Percentiles rank a stretch among this genome's conserved stretches.
Conservation (phyloP, 2,329 filamentous ascomycete genomes). For the Verticillium nubilum region DNA sequence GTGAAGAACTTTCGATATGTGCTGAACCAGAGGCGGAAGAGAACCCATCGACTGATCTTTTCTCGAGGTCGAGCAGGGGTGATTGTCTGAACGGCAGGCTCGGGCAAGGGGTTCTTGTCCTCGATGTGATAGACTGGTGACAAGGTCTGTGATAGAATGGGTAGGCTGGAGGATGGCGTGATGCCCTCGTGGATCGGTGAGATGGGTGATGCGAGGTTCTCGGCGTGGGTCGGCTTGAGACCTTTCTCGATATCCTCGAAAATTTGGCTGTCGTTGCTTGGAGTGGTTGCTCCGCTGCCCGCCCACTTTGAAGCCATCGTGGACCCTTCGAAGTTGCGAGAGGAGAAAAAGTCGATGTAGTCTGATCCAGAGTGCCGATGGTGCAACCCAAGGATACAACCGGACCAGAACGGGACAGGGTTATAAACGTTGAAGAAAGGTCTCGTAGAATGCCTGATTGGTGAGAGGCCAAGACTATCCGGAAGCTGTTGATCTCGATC, state of each 20-base stretch:
- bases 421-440: background rate
- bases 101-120: slow-evolving; percentile 1
- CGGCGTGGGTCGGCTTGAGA: slow-evolving; percentile 20
- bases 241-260: slow-evolving; percentile 29
- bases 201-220: slow-evolving; percentile 14
- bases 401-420: background rate
- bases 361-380: background rate
- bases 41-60: slow-evolving; percentile 24
- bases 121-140: background rate
- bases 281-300: slow-evolving; percentile 2
- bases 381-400: background rate
- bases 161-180: slow-evolving; percentile 20
- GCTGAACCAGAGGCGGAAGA: slow-evolving; percentile 32
- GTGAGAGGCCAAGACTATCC: background rate
- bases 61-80: slow-evolving; percentile 9
- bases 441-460: background rate
- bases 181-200: slow-evolving; percentile 26
- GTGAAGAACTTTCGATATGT: slow-evolving; percentile 34
- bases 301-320: background rate
- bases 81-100: background rate
- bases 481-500: background rate
- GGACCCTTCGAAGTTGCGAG: background rate
- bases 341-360: background rate
- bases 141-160: slow-evolving; percentile 12
- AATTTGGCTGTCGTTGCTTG: slow-evolving; percentile 7